These are phyloP conservation scores for Cenchrus americanus DNA, from an alignment of 176 grass and related monocot species.

Conservation along the genomic window DNA sequence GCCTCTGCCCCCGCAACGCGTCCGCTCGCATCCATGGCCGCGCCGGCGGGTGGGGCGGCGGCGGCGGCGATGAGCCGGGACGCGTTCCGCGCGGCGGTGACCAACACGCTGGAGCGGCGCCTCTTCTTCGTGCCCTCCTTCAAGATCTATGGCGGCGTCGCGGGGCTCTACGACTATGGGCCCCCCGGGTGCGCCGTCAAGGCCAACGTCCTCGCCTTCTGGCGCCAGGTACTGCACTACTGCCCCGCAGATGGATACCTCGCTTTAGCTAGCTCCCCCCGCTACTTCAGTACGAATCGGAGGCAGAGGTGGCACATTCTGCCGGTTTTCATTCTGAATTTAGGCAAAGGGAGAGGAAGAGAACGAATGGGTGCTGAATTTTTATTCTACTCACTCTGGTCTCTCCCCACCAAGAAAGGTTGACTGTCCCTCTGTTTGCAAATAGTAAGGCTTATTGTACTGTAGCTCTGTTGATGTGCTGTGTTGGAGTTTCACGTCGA, in stretches of 20 bases:
- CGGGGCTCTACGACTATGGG: slow-evolving; percentile 88
- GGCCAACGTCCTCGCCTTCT: slow-evolving; percentile 83
- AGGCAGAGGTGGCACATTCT: neutral
- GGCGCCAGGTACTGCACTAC: slow-evolving; percentile 74
- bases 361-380: slow-evolving; percentile 2
- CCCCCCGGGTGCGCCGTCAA: slow-evolving; percentile 85
- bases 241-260: neutral
- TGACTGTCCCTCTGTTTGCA: slow-evolving; percentile 22
- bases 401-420: neutral
- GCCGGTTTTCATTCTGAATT: slow-evolving; percentile 6
- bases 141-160: slow-evolving; percentile 96
- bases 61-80: slow-evolving; percentile 50
- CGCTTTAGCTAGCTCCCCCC: neutral
- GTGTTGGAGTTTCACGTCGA: slow-evolving; percentile 28
- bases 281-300: neutral
- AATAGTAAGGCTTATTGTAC: slow-evolving; percentile 3
- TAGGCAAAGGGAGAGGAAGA: neutral
- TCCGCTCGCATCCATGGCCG: slow-evolving; percentile 29
- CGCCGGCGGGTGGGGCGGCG: neutral
- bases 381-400: neutral
- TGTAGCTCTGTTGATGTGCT: slow-evolving; percentile 14
- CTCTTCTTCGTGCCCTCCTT: slow-evolving; percentile 91
- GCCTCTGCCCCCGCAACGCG: neutral
- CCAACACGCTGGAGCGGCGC: slow-evolving; percentile 82
- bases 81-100: slow-evolving; percentile 70